A percentile compares a stretch with the other conserved stretches of the same genome.
Evolutionary conservation across 176 grass and related monocot genomes (phyloP).

Genomic region (Phoenix dactylifera): DNA sequence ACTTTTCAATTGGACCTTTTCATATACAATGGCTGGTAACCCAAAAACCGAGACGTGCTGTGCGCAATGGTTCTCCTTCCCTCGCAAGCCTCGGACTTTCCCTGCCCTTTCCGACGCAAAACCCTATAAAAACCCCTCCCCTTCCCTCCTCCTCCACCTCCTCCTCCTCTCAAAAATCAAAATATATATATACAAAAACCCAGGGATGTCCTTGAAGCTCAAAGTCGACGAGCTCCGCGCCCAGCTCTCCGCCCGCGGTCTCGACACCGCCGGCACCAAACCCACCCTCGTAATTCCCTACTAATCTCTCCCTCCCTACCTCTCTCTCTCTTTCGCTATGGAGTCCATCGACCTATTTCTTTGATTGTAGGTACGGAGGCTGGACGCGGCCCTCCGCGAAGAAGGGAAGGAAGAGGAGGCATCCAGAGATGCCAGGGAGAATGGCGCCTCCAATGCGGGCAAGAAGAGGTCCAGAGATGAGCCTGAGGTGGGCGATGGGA

Average conservation of each 20-base stretch:
- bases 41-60: too few species aligned
- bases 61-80: too few species aligned
- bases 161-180: too few species aligned
- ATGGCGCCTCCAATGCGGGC: constrained; percentile 3
- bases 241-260: constrained; percentile 41
- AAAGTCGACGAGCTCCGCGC: constrained; percentile 61
- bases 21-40: too few species aligned
- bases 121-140: too few species aligned
- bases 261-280: constrained; percentile 50
- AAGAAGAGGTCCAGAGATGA: constrained; percentile 27
- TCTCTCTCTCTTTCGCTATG: background rate
- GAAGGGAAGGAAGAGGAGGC: constrained; percentile 24
- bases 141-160: too few species aligned
- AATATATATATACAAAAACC: too few species aligned
- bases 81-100: too few species aligned
- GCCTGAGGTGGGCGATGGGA: constrained; percentile 17
- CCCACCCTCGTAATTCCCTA: constrained; percentile 29
- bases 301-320: background rate
- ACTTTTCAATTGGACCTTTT: too few species aligned
- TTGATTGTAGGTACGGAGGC: constrained; percentile 29
- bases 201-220: constrained; percentile 47
- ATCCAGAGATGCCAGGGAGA: background rate
- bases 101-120: too few species aligned
- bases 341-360: background rate
- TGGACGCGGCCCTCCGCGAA: constrained; percentile 42